Conservation (phyloP, 345 rosid genomes). For the Euclidium syriacum region DNA sequence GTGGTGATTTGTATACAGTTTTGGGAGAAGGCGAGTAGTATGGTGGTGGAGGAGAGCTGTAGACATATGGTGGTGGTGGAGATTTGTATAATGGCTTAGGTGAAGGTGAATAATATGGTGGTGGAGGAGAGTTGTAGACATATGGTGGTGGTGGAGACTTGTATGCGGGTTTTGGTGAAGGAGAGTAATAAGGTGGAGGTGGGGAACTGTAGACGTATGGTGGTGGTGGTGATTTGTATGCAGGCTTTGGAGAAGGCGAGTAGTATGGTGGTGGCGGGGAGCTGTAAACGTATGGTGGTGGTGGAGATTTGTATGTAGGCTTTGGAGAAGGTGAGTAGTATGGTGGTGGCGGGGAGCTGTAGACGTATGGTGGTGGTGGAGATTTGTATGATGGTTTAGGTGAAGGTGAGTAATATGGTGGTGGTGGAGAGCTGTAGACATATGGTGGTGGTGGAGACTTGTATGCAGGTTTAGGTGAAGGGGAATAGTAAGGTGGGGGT, state of each 20-base stretch:
- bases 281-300: neutral
- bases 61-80: neutral
- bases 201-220: neutral
- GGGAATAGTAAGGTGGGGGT: neutral
- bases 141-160: slow-evolving; percentile 2
- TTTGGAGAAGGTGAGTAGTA: neutral
- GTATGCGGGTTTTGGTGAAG: neutral
- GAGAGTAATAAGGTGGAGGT: neutral
- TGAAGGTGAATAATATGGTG: neutral
- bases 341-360: slow-evolving; percentile 9
- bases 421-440: neutral
- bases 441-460: neutral
- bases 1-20: neutral
- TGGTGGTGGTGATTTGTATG: neutral
- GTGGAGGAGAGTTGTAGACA: neutral
- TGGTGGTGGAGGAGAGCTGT: neutral
- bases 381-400: neutral
- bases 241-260: neutral
- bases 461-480: no score
- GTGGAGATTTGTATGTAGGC: neutral
- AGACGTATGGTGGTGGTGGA: neutral
- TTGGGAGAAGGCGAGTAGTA: neutral
- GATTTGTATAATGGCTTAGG: neutral
- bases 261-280: slow-evolving; percentile 10
- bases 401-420: neutral